Base-by-base conservation (phyloP, 495 filamentous ascomycete species). In the Penicillium argentinense region DNA sequence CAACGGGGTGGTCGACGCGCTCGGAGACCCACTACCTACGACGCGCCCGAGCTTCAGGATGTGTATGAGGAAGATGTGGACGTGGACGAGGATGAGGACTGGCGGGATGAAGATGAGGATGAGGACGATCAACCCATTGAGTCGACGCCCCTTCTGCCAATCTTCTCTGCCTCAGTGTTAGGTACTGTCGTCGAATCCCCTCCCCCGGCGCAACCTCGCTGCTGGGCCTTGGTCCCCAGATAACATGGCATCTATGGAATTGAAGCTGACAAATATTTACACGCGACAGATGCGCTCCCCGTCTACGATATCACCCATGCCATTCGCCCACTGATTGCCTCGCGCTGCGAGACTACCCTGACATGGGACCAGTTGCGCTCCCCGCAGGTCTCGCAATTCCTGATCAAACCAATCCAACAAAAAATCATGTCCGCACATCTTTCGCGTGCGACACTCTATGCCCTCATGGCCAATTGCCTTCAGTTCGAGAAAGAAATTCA, bases 341-440 rank as follows among this genome's bases (percentile, higher is more conserved):
- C 87, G 16, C 80, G 86, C 63, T 92, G 88, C 66, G 91, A 97
- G 66, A 96, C 91, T 3, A 91, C 88, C 0, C 67, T 97, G 40
- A 84, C 88, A n/a, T 97, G 91, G 91, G 91, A 96, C 48, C 92
- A 97, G 66, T 73, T 97, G 49, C 81, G 91, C 39, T 95, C 91
- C 8, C 92, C 91, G 5, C 92, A 97, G 62, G 86, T 97, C 25
- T 96, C 89, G 12, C 90, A 95, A 64, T 97, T 97, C 62, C 76
- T 97, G 17, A 78, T 96, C 56, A 97, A 96, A 71, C 92, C 92
- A 2, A 84, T 87, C 26, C 89, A 90, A 64, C 87, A 91, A 51
- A 85, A 90, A 55, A 88, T 95, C 27, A 80, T 82, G 42, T 76
- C 75, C 17, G 81, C 85, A 14, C 87, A 95, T 64, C 89, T 95